phyloP scores from a whole-genome alignment of 345 rosid genomes.

The Carallia brachiata region DNA sequence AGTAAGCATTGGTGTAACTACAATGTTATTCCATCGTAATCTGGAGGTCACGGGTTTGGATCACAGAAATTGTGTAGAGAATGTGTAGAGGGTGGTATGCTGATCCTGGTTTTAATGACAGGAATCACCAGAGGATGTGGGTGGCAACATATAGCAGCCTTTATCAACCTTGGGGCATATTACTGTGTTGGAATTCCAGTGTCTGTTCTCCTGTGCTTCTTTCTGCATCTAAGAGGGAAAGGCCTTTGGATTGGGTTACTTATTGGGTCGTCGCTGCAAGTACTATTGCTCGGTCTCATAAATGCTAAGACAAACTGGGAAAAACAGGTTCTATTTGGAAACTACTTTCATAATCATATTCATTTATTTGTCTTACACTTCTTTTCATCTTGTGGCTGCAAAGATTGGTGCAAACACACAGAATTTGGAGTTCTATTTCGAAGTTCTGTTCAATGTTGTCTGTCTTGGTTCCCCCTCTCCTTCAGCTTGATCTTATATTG shows the following conservation, averaged over 20 bases:
- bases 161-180: slow-evolving; percentile 35
- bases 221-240: slow-evolving; percentile 26
- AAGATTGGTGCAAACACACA: neutral
- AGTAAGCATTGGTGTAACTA: no score
- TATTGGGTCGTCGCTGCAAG: slow-evolving; percentile 36
- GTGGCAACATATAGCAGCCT: slow-evolving; percentile 39
- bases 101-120: neutral
- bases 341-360: no score
- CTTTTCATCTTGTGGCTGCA: neutral
- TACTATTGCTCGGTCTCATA: slow-evolving; percentile 17
- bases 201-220: slow-evolving; percentile 27
- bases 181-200: slow-evolving; percentile 39
- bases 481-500: no score
- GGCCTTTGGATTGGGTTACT: slow-evolving; percentile 45
- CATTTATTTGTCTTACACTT: no score
- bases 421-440: neutral
- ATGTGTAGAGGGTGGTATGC: no score
- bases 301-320: slow-evolving; percentile 31
- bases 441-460: neutral
- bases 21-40: no score
- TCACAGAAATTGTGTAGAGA: no score
- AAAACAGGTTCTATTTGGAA: slow-evolving; percentile 30
- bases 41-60: no score
- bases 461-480: neutral
- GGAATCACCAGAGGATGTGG: slow-evolving; percentile 48